A percentile compares a stretch with the other conserved stretches of the same genome.
These are phyloP conservation scores for Ogataea henricii DNA, from an alignment of 805 yeast species.

Conservation along the genomic window DNA sequence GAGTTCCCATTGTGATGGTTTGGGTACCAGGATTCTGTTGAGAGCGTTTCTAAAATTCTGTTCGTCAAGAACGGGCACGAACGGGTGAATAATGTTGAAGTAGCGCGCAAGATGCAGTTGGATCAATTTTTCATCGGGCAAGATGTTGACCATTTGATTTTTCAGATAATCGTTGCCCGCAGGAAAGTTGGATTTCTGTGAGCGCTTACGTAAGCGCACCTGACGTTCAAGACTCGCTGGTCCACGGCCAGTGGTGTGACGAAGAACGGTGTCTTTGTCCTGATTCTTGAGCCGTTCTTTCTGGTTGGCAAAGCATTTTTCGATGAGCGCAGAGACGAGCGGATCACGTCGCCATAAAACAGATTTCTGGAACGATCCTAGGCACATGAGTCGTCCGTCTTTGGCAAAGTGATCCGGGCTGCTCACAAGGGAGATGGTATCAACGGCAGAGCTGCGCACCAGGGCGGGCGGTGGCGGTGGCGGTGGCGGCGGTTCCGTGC, in stretches of 20 bases:
- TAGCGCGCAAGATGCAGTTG: constrained; percentile 42
- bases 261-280: background rate
- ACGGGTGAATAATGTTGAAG: constrained; percentile 44
- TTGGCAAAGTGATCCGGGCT: constrained; percentile 19
- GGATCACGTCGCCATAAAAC: constrained; percentile 23
- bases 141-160: constrained; percentile 13
- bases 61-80: constrained; percentile 50
- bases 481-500: no score
- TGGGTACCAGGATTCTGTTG: constrained; percentile 33
- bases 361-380: constrained; percentile 20
- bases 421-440: constrained; percentile 15
- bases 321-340: constrained; percentile 15
- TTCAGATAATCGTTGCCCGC: constrained; percentile 8
- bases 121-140: constrained; percentile 37
- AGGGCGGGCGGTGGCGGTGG: no score
- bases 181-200: constrained; percentile 10
- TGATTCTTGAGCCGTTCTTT: background rate
- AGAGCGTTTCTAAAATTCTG: constrained; percentile 35
- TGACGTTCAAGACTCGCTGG: constrained; percentile 3
- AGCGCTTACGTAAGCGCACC: constrained; percentile 5
- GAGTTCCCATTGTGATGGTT: constrained; percentile 10
- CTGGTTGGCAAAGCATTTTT: constrained; percentile 8
- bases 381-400: constrained; percentile 20
- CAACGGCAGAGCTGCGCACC: no score
- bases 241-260: background rate